phyloP scores from a whole-genome alignment of 140 eudicot species.

The Anethum foeniculum region DNA sequence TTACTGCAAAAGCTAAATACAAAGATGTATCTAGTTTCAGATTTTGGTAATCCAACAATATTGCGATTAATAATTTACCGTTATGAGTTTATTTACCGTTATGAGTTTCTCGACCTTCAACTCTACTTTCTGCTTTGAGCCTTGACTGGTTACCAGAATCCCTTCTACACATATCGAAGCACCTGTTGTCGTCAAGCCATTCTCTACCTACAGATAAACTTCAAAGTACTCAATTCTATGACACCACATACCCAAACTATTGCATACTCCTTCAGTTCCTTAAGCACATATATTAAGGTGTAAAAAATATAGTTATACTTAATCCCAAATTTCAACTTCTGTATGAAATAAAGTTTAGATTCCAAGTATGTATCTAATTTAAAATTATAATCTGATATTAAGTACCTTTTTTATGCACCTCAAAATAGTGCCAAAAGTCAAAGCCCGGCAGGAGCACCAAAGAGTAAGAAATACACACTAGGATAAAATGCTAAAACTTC shows the following conservation, averaged over 20 bases:
- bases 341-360: too few species aligned
- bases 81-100: slow-evolving; percentile 58
- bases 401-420: too few species aligned
- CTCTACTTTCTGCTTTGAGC: slow-evolving; percentile 85
- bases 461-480: not conserved
- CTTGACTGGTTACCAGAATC: slow-evolving; percentile 67
- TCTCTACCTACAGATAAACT: slow-evolving; percentile 53
- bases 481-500: not conserved
- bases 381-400: too few species aligned
- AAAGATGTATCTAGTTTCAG: not conserved
- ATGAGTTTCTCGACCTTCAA: slow-evolving; percentile 69
- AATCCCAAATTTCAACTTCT: not conserved
- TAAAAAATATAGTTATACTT: not conserved
- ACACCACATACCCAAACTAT: not conserved
- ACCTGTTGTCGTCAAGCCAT: slow-evolving; percentile 68
- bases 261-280: not conserved
- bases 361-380: too few species aligned
- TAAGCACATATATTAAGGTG: not conserved
- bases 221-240: not conserved
- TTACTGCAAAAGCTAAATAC: not conserved
- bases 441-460: too few species aligned
- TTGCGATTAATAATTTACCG: slow-evolving; percentile 28
- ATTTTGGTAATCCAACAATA: too few species aligned
- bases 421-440: not conserved
- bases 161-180: slow-evolving; percentile 83